phyloP scores from a whole-genome alignment of 768 basidiomycete species.

The Tulasnella sp. region DNA sequence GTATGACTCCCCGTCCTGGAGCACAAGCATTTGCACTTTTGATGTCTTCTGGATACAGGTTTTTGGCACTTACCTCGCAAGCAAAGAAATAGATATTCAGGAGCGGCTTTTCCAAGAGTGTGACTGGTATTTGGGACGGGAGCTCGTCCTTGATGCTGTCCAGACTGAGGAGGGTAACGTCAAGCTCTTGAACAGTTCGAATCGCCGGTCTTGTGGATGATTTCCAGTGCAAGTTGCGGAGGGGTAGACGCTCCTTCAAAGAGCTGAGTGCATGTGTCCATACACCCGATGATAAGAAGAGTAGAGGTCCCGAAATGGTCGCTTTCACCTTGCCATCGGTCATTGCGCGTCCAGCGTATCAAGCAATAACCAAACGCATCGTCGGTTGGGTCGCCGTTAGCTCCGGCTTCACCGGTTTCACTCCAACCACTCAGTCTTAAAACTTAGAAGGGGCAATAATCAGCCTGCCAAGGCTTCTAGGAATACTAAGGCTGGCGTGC shows the following conservation, averaged over 20 bases:
- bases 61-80: slow-evolving; percentile 58
- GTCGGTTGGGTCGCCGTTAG: too few relatives aligned
- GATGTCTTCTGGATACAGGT: slow-evolving; percentile 7
- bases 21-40: not conserved
- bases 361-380: too few relatives aligned
- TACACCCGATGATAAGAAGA: slow-evolving; percentile 55
- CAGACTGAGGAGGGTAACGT: slow-evolving; percentile 58
- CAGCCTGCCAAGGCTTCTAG: too few relatives aligned
- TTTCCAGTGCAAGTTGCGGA: slow-evolving; percentile 92
- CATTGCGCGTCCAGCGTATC: slow-evolving; percentile 1
- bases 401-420: too few relatives aligned
- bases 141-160: slow-evolving; percentile 61
- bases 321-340: slow-evolving; percentile 35
- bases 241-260: slow-evolving; percentile 60
- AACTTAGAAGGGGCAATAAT: too few relatives aligned
- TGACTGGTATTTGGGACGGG: slow-evolving; percentile 61
- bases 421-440: too few relatives aligned
- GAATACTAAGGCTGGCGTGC: too few relatives aligned
- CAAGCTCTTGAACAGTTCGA: slow-evolving; percentile 82
- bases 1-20: slow-evolving; percentile 62
- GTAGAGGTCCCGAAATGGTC: slow-evolving; percentile 53
- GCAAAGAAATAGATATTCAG: slow-evolving; percentile 76
- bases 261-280: slow-evolving; percentile 61
- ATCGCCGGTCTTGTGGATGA: slow-evolving; percentile 55
- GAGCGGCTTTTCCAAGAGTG: slow-evolving; percentile 75